Evolutionary conservation across 2,329 filamentous ascomycete genomes (phyloP).

Genomic region (Torrubiellomyces zombiae): DNA sequence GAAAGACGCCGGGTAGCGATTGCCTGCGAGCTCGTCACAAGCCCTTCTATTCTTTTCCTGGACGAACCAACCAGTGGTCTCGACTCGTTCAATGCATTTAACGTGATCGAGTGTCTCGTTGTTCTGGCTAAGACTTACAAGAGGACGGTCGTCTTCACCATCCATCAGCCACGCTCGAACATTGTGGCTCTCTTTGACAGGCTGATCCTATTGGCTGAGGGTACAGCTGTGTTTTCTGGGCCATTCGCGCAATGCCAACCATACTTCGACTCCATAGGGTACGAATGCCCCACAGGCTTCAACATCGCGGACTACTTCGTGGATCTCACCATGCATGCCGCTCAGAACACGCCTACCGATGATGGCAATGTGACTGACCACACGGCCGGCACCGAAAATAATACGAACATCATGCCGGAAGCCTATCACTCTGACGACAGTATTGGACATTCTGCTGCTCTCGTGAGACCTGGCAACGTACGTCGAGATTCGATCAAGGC

Average conservation of each 20-base stretch:
- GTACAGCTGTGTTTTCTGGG: slow-evolving; percentile 83
- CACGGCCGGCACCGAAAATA: slow-evolving; percentile 62
- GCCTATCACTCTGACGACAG: slow-evolving; percentile 67
- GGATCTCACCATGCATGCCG: slow-evolving; percentile 92
- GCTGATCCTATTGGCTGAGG: slow-evolving; percentile 77
- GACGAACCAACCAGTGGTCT: slow-evolving; percentile 94
- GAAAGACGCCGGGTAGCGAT: slow-evolving; percentile 95
- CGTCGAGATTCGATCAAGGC: slow-evolving; percentile 67
- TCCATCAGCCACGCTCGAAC: slow-evolving; percentile 94
- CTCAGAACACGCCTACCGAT: slow-evolving; percentile 37
- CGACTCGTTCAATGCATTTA: slow-evolving; percentile 95
- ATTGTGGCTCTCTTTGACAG: slow-evolving; percentile 95
- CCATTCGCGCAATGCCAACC: slow-evolving; percentile 75
- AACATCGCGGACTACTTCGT: slow-evolving; percentile 98
- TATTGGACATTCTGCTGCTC: slow-evolving; percentile 46
- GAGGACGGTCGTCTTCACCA: slow-evolving; percentile 93
- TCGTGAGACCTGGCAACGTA: slow-evolving; percentile 47
- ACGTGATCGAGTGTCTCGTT: slow-evolving; percentile 90
- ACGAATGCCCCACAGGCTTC: slow-evolving; percentile 86
- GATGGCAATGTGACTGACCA: slow-evolving; percentile 38
- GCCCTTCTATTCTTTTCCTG: slow-evolving; percentile 89
- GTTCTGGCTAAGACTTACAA: slow-evolving; percentile 93
- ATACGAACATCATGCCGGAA: slow-evolving; percentile 77
- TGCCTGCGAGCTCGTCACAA: slow-evolving; percentile 93
- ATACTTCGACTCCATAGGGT: slow-evolving; percentile 87